Conservation (phyloP, 208 protist genomes). For the Polymyxa betae region DNA sequence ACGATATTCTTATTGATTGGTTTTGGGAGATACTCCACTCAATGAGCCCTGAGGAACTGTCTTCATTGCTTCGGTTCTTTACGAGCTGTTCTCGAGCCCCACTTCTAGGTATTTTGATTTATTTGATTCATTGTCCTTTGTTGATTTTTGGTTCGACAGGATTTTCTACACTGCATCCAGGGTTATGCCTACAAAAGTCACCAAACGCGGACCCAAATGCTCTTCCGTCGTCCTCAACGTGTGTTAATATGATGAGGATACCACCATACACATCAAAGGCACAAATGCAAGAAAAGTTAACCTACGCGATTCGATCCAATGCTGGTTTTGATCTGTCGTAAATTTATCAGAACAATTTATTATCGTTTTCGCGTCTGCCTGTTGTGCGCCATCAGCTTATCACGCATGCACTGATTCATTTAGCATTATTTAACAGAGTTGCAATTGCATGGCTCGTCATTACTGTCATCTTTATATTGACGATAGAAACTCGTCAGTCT, state of each 20-base stretch:
- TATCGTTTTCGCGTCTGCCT: too few relatives aligned
- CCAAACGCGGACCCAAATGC: background rate
- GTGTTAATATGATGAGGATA: conserved; percentile 39
- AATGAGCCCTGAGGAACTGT: background rate
- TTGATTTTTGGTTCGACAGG: background rate
- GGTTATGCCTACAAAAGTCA: conserved; percentile 15
- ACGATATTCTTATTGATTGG: conserved; percentile 11
- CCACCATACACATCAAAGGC: background rate
- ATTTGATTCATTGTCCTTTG: background rate
- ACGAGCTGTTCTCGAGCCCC: background rate
- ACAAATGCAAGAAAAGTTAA: background rate
- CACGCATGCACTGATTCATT: too few relatives aligned
- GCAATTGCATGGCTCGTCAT: too few relatives aligned
- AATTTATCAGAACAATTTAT: too few relatives aligned
- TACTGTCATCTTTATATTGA: too few relatives aligned
- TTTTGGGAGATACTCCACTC: conserved; percentile 9
- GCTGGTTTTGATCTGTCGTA: conserved; percentile 18
- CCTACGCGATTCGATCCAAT: conserved; percentile 36
- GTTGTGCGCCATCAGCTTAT: too few relatives aligned
- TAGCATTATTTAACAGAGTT: too few relatives aligned
- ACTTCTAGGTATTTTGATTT: conserved; percentile 9
- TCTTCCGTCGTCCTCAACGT: conserved; percentile 36
- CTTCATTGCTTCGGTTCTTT: conserved; percentile 13
- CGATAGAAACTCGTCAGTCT: too few relatives aligned
- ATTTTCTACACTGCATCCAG: conserved; percentile 7